Conservation (phyloP, 148 eudicot species). For the Gaultheria prostrata region DNA sequence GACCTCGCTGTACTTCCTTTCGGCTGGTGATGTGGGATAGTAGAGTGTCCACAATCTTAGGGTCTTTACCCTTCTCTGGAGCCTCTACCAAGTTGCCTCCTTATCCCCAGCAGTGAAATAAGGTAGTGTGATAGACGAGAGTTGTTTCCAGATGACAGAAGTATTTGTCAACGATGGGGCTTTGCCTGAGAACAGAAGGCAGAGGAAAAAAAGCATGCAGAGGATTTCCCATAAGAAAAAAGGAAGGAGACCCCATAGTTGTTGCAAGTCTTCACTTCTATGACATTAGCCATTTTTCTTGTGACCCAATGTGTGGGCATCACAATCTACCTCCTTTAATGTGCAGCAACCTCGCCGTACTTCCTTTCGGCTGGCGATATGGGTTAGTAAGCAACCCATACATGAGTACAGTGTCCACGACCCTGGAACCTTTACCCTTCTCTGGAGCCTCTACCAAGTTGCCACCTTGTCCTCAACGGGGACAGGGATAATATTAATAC, state of each 20-base stretch:
- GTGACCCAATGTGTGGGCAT: background rate
- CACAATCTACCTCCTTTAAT: background rate
- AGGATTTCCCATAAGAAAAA: too few relatives aligned
- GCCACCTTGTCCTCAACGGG: background rate
- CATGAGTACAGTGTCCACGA: background rate
- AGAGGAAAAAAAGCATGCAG: too few relatives aligned
- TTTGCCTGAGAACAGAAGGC: too few relatives aligned
- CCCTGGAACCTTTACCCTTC: background rate
- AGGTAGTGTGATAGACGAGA: too few relatives aligned
- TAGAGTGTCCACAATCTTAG: background rate
- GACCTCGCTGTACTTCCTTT: background rate
- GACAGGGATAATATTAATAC: background rate
- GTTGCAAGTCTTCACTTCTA: background rate
- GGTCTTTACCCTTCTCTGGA: background rate
- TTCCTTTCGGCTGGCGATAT: background rate
- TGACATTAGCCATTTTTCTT: background rate
- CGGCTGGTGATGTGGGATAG: background rate
- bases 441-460: too few relatives aligned
- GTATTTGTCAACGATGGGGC: too few relatives aligned
- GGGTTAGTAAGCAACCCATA: background rate
- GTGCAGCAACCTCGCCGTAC: background rate
- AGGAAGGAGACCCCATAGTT: too few relatives aligned
- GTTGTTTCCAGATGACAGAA: too few relatives aligned
- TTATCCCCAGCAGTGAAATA: too few relatives aligned
- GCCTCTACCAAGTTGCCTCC: too few relatives aligned